Evolutionary conservation across 768 basidiomycete species (phyloP).

Genomic region (Macrolepiota fuliginosa): DNA sequence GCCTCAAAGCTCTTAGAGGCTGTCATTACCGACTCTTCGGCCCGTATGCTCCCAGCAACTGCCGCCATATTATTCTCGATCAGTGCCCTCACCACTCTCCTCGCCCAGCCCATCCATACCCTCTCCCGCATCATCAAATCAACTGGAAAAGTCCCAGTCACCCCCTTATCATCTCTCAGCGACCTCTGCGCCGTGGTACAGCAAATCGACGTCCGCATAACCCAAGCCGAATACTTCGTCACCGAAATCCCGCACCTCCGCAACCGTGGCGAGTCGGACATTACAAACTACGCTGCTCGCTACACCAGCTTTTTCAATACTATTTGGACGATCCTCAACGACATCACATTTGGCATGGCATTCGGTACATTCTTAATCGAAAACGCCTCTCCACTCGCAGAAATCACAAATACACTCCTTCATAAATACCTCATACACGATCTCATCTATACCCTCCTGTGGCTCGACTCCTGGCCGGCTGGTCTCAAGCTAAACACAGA

Average conservation of each 20-base stretch:
- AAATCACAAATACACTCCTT: background rate
- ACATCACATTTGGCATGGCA: slow-evolving; percentile 79
- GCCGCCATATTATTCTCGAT: slow-evolving; percentile 10
- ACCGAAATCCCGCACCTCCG: slow-evolving; percentile 37
- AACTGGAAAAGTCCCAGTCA: background rate
- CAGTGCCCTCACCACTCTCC: slow-evolving; percentile 3
- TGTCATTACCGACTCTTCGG: slow-evolving; percentile 1
- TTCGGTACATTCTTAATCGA: slow-evolving; percentile 70
- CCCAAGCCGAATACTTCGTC: slow-evolving; percentile 45
- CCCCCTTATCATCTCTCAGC: background rate
- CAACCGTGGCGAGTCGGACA: slow-evolving; percentile 33
- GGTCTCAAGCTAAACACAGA: slow-evolving; percentile 96
- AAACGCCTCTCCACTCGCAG: slow-evolving; percentile 50
- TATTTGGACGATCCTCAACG: slow-evolving; percentile 89
- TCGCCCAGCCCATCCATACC: slow-evolving; percentile 5
- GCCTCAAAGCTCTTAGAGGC: slow-evolving; percentile 7
- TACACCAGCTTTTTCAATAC: slow-evolving; percentile 92
- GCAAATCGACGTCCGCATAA: slow-evolving; percentile 57
- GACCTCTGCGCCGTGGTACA: slow-evolving; percentile 33
- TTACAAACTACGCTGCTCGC: slow-evolving; percentile 44
- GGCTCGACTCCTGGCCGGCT: slow-evolving; percentile 95
- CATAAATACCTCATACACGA: slow-evolving; percentile 22
- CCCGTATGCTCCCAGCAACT: slow-evolving; percentile 7
- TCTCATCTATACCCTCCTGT: slow-evolving; percentile 56
- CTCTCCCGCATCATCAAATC: background rate